Evolutionary conservation across 2,329 filamentous ascomycete genomes (phyloP), one percentile per base, ranked within the genome.

Genomic region (Gyromitra esculenta): DNA sequence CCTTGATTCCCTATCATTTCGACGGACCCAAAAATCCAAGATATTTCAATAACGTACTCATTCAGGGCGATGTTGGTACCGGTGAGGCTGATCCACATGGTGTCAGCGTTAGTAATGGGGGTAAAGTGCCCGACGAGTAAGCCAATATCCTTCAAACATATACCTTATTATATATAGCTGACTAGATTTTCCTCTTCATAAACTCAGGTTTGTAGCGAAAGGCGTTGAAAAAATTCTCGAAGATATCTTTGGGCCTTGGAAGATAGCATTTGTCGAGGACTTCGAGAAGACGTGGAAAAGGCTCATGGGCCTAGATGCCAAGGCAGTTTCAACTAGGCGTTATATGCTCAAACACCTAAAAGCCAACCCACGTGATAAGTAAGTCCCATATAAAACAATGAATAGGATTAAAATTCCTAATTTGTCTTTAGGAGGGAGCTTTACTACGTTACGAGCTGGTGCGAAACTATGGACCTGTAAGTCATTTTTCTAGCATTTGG

Each of bases 381-480:
- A 21, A 15, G 54, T 50, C n/a, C n/a, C 1, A 50, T 1, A 35
- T 8, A n/a, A 6, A 35, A 13, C 37, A 5, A 5, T 25, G 11
- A 7, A 7, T 57, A 8, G 9, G 1, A 57, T 9, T 31, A 37
- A 35, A 57, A 50, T 9, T 9, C 15, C 62, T 67, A 15, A 48
- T 31, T 37, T 25, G 59, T 8, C 41, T 25, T 52, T 18, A 54
- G 70, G 41, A 7, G 35, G 37, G 7, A 70, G 52, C 66, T 65
- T 64, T 75, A 56, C 4, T 43, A 75, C 8, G 72, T 77, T n/a
- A 69, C 77, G 25, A 65, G 76, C 35, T 79, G 37, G 43, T 37
- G 59, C 1, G 75, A 79, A 56, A 78, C 77, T 43, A 73, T 78
- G 60, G 72, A 69, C 3, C 35, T 72, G 75, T 73, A 78, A 73